Conservation (phyloP, 2,329 filamentous ascomycete genomes). For the Venturia effusa region DNA sequence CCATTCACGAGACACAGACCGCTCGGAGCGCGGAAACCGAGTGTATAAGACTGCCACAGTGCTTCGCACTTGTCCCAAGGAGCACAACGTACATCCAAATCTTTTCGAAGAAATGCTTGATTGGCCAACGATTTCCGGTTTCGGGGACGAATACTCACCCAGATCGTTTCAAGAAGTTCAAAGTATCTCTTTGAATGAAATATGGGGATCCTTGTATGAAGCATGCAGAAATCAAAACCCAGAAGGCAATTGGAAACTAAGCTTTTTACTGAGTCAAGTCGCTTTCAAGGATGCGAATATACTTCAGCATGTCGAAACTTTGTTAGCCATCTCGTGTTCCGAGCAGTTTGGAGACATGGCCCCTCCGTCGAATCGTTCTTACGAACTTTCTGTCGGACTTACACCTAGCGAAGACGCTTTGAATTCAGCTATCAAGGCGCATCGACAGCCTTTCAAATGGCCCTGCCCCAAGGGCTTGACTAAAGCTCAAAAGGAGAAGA, state of each 20-base stretch:
- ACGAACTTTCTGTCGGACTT: neutral
- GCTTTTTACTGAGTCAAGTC: neutral
- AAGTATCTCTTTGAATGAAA: neutral
- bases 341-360: neutral
- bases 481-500: neutral
- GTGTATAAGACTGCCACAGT: neutral
- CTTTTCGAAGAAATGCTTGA: neutral
- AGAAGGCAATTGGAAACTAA: neutral
- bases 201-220: neutral
- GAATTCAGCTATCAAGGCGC: neutral
- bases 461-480: neutral
- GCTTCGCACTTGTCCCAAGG: neutral
- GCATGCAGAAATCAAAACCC: neutral
- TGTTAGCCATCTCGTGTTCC: neutral
- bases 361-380: neutral
- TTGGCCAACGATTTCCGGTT: neutral
- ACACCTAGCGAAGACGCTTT: neutral
- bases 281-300: neutral
- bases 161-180: neutral
- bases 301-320: neutral
- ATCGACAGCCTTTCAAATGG: neutral
- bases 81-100: neutral
- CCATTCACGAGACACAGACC: neutral
- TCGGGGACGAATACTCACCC: neutral
- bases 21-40: neutral